Base-by-base conservation (phyloP, 805 yeast species). In the Tetrapisispora fleetii region DNA sequence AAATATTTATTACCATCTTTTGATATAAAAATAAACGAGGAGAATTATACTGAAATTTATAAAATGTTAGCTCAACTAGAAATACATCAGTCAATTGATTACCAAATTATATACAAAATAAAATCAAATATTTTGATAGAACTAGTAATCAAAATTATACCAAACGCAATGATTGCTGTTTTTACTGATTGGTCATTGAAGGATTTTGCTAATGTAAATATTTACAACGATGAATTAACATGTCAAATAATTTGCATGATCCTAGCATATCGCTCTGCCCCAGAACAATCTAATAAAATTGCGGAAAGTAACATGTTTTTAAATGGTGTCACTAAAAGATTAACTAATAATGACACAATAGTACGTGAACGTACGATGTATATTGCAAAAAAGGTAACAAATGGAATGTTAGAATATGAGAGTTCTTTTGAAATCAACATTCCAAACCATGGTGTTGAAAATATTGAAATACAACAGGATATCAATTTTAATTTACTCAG, bases 301-400 rank as follows among this genome's bases (percentile, higher is more conserved):
- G 51, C 64, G 1, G 50, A 53, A 32, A 52, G 54, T 38, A 17
- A 52, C 1, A 36, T 37, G 2, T 63, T 64, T 41, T 39, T 65
- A 28, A 54, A 62, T 46, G 58, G 59, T 14, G 58, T 66, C 3
- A 64, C 69, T 0, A 53, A 52, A 33, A 53, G 69, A 22, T 48
- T 66, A 22, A 45, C 47, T 28, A 54, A 60, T 43, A 55, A 58
- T 40, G 54, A 57, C 35, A 30, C 43, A 11, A 37, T 18, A 11
- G 49, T 63, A 9, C 54, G 68, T 33, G 69, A 67, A 41, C 50
- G 68, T 16, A 65, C 69, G 2, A 65, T 64, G 70, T 57, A 47
- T 49, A 51, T 67, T 22, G 68, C 68, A 8, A 66, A 64, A 46
- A 37, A 54, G 9, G 48, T 61, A 10, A 53, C 68, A 2, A 48